A percentile compares a stretch with the other conserved stretches of the same genome.
phyloP scores from a whole-genome alignment of 2,329 filamentous ascomycete species.

The Cladophialophora yegresii region DNA sequence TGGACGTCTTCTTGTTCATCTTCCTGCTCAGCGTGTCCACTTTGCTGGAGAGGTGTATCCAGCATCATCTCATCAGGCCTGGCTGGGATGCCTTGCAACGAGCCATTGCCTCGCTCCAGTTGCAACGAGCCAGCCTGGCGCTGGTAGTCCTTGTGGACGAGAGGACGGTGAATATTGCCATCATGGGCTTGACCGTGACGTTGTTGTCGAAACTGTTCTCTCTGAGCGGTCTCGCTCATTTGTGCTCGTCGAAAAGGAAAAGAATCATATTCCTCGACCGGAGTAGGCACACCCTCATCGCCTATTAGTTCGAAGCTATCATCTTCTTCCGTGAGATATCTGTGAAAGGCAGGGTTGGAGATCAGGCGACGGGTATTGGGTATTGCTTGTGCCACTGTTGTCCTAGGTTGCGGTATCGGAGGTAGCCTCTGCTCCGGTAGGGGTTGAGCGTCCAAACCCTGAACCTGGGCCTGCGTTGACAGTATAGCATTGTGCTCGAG shows the following conservation, averaged over 20 bases:
- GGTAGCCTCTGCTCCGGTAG: constrained; percentile 9
- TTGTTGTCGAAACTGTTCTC: constrained; percentile 37
- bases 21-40: neutral
- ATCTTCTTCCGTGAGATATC: constrained; percentile 42
- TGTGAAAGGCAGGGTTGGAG: constrained; percentile 21
- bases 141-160: constrained; percentile 1
- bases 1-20: constrained; percentile 39
- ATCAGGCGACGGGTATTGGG: constrained; percentile 15
- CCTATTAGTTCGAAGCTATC: constrained; percentile 46
- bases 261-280: constrained; percentile 35
- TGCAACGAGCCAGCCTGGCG: constrained; percentile 4
- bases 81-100: constrained; percentile 16
- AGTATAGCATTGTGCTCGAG: constrained; percentile 50
- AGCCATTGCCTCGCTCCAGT: neutral
- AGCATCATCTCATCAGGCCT: constrained; percentile 17
- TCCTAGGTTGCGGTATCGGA: constrained; percentile 10
- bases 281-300: constrained; percentile 39
- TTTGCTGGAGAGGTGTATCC: constrained; percentile 9
- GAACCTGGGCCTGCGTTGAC: constrained; percentile 43
- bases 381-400: constrained; percentile 21
- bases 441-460: constrained; percentile 9
- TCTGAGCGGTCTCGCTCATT: constrained; percentile 32
- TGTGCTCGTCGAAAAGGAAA: constrained; percentile 19
- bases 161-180: neutral
- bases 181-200: constrained; percentile 31